phyloP scores from a whole-genome alignment of 164 flowering plant genomes.

The Cinnamomum micranthum region DNA sequence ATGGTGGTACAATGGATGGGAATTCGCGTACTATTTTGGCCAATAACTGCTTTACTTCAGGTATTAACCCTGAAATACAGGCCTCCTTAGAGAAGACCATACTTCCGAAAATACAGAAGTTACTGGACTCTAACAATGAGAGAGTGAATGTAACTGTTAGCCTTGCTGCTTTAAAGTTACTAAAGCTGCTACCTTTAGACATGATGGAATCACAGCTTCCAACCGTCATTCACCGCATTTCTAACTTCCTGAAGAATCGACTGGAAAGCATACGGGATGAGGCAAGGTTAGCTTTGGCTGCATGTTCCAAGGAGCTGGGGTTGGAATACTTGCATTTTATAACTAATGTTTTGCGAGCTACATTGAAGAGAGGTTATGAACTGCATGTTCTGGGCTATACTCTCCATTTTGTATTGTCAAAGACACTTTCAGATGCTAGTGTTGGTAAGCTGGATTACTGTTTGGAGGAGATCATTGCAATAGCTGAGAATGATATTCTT shows the following conservation, averaged over 20 bases:
- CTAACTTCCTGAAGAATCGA: constrained; percentile 72
- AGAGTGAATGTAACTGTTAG: constrained; percentile 59
- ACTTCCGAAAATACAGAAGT: constrained; percentile 68
- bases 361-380: constrained; percentile 86
- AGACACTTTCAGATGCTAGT: constrained; percentile 31
- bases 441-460: constrained; percentile 70
- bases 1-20: constrained; percentile 7
- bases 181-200: constrained; percentile 76
- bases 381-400: constrained; percentile 87
- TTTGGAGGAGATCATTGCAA: constrained; percentile 62
- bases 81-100: constrained; percentile 44
- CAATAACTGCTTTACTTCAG: constrained; percentile 10
- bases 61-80: constrained; percentile 35
- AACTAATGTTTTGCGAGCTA: constrained; percentile 52
- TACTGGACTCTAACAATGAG: constrained; percentile 56
- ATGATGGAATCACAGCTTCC: constrained; percentile 74
- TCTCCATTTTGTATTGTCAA: constrained; percentile 62
- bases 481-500: constrained; percentile 81
- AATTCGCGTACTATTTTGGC: constrained; percentile 10
- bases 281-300: constrained; percentile 84
- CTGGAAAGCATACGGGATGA: constrained; percentile 81
- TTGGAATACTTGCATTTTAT: constrained; percentile 64
- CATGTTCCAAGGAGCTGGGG: constrained; percentile 85
- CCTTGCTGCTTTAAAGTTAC: constrained; percentile 65
- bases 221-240: constrained; percentile 65